These are phyloP conservation scores for Parafenestella ontariensis DNA, from an alignment of 2,329 filamentous ascomycete species.

Conservation along the genomic window DNA sequence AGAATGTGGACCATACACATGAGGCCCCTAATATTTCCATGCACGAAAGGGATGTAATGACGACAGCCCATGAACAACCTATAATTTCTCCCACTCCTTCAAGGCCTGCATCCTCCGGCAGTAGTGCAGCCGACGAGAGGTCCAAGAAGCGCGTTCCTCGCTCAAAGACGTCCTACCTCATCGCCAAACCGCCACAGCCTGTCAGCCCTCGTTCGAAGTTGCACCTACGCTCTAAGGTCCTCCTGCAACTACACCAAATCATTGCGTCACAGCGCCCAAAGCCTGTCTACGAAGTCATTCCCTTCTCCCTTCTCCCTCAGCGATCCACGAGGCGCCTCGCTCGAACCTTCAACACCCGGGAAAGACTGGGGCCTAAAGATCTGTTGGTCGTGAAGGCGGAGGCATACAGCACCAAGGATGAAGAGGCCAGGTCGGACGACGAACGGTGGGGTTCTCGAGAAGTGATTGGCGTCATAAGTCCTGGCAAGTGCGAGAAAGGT, in stretches of 20 bases:
- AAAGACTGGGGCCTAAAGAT: conserved; percentile 71
- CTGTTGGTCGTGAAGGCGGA: conserved; percentile 75
- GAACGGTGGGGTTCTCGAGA: conserved; percentile 60
- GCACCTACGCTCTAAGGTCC: conserved; percentile 70
- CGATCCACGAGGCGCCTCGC: conserved; percentile 60
- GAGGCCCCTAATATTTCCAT: conserved; percentile 1
- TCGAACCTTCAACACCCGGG: conserved; percentile 68
- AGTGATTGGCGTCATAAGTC: conserved; percentile 74
- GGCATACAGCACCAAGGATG: conserved; percentile 60
- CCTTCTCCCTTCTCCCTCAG: conserved; percentile 66
- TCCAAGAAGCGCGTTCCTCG: conserved; percentile 57
- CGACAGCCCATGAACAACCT: conserved; percentile 11
- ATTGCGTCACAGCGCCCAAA: conserved; percentile 65
- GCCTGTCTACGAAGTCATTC: conserved; percentile 76
- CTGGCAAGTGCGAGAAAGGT: conserved; percentile 60
- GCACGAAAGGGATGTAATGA: conserved; percentile 11
- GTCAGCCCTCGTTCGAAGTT: conserved; percentile 66
- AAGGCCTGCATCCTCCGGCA: conserved; percentile 49
- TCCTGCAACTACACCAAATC: conserved; percentile 76
- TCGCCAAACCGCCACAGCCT: conserved; percentile 71
- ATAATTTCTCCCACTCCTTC: conserved; percentile 28
- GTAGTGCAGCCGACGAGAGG: conserved; percentile 46
- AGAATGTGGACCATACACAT: conserved; percentile 1
- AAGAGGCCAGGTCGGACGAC: conserved; percentile 56
- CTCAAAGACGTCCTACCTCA: conserved; percentile 68